These are phyloP conservation scores for Alternaria alternata DNA, from an alignment of 2,329 filamentous ascomycete genomes.

Conservation along the genomic window DNA sequence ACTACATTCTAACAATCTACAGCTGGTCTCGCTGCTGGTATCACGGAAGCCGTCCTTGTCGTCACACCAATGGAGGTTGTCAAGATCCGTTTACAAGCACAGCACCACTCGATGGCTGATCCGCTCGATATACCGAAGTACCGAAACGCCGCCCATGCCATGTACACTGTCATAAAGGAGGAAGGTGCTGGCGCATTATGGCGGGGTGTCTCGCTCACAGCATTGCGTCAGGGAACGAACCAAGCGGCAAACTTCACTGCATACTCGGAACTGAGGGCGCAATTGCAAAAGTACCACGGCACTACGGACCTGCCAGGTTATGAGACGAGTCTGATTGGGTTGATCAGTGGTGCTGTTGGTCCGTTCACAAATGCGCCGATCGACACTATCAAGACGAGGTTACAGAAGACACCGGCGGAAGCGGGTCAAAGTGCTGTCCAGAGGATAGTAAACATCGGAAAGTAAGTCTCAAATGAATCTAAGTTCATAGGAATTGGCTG, in stretches of 20 bases:
- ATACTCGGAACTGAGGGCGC: conserved; percentile 90
- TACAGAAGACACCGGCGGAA: conserved; percentile 88
- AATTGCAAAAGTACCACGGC: conserved; percentile 76
- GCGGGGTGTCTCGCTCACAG: conserved; percentile 91
- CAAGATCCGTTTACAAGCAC: conserved; percentile 97
- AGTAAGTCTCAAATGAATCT: conserved; percentile 42
- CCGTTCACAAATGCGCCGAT: conserved; percentile 97
- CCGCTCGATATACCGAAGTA: conserved; percentile 97
- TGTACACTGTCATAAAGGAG: conserved; percentile 89
- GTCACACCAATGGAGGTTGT: conserved; percentile 99
- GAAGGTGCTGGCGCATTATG: conserved; percentile 89
- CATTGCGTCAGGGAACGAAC: conserved; percentile 92
- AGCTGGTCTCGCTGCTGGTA: conserved; percentile 89
- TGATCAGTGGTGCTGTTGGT: conserved; percentile 93
- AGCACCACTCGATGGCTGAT: conserved; percentile 97
- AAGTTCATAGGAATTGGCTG: conserved; percentile 5
- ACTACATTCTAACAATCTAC: conserved; percentile 22
- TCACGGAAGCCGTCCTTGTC: conserved; percentile 95
- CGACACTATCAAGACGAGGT: conserved; percentile 96
- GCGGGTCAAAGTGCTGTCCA: conserved; percentile 81
- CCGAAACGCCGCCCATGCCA: conserved; percentile 84
- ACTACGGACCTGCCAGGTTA: conserved; percentile 79
- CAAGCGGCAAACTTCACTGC: conserved; percentile 97
- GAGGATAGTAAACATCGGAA: conserved; percentile 78
- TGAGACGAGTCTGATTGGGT: conserved; percentile 89